Conservation (phyloP, 495 filamentous ascomycete genomes). For the Pyrenopolyporus hunteri region DNA sequence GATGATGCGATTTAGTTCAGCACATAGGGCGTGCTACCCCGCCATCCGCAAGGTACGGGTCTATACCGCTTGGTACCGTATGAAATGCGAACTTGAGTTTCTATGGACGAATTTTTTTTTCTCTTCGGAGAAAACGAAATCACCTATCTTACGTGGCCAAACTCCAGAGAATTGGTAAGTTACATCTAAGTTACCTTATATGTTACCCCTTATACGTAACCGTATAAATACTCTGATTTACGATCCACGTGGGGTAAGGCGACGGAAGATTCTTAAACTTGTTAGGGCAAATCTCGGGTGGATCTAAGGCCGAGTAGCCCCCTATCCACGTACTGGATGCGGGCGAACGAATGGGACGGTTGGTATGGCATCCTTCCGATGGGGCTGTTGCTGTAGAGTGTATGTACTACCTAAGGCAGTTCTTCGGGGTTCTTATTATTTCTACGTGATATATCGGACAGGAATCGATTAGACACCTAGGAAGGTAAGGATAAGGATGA, state of each 20-base stretch:
- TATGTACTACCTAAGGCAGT: too few species aligned
- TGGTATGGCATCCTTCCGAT: too few species aligned
- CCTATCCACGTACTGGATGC: not conserved
- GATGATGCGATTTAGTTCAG: slow-evolving; percentile 14
- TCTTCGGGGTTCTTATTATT: too few species aligned
- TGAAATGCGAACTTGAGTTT: too few species aligned
- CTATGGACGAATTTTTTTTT: too few species aligned
- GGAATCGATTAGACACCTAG: not conserved
- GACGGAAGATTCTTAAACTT: not conserved
- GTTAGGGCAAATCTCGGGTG: slow-evolving; percentile 17
- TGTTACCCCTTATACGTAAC: too few species aligned
- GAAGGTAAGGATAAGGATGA: too few species aligned
- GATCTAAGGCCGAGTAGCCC: slow-evolving; percentile 28
- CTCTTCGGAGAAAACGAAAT: too few species aligned
- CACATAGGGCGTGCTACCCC: not conserved
- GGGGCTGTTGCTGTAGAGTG: too few species aligned
- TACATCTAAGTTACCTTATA: too few species aligned
- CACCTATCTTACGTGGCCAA: too few species aligned
- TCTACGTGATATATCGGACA: not conserved
- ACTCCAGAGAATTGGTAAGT: too few species aligned
- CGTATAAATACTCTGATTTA: not conserved
- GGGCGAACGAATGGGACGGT: not conserved
- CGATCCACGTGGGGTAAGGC: not conserved
- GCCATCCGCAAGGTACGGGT: slow-evolving; percentile 1
- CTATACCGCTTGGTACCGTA: not conserved